A percentile compares a stretch with the other conserved stretches of the same genome.
These are phyloP conservation scores for Phytophthora agathidicida DNA, from an alignment of 352 stramenopile genomes.

Conservation along the genomic window DNA sequence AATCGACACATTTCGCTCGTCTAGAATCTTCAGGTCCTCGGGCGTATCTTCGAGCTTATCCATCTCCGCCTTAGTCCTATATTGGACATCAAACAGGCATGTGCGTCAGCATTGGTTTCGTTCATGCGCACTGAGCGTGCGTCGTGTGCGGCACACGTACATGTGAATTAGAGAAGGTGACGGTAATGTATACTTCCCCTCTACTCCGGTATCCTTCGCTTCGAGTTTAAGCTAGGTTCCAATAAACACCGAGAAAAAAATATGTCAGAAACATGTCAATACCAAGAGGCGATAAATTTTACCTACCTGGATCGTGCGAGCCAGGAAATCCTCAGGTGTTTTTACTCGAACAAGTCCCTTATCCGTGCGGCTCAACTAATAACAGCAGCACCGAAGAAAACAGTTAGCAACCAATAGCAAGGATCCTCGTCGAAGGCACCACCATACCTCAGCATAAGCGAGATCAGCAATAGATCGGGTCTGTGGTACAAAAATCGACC, in stretches of 20 bases:
- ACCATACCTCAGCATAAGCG: constrained; percentile 75
- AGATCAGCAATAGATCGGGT: constrained; percentile 80
- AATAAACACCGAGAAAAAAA: constrained; percentile 2
- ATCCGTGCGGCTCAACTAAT: constrained; percentile 79
- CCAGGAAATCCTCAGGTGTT: constrained; percentile 77
- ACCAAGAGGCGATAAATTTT: not conserved
- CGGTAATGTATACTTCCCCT: constrained; percentile 50
- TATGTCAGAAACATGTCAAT: not conserved
- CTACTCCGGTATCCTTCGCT: constrained; percentile 38
- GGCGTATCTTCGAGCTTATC: constrained; percentile 64
- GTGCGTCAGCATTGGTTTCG: not conserved
- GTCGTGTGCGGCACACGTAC: constrained; percentile 31
- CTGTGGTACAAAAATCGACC: constrained; percentile 73
- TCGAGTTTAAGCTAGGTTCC: constrained; percentile 42
- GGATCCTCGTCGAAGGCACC: not conserved
- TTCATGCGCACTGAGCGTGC: no score
- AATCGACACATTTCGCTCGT: constrained; percentile 74
- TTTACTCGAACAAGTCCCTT: constrained; percentile 82
- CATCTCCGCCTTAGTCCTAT: constrained; percentile 60
- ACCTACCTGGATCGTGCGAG: constrained; percentile 74
- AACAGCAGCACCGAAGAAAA: not conserved
- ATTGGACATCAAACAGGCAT: not conserved
- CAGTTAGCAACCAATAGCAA: constrained; percentile 5
- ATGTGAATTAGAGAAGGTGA: constrained; percentile 47
- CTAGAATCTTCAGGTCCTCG: constrained; percentile 63